Evolutionary conservation across 441 rosid genomes (phyloP).

Genomic region (Gossypium gossypioides): DNA sequence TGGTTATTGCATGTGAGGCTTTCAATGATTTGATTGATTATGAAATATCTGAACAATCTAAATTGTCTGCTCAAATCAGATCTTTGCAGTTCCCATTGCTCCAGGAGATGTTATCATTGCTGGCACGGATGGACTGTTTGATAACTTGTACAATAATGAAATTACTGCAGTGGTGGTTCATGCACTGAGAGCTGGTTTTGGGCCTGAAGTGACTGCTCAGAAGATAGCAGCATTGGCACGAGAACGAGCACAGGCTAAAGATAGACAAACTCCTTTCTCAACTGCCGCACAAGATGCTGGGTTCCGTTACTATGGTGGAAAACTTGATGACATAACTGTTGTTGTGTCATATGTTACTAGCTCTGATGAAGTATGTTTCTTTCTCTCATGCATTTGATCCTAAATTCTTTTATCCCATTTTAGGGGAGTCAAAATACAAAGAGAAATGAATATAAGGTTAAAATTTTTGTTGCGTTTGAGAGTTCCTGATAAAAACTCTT

Average conservation of each 20-base stretch:
- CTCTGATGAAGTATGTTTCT: slow-evolving; percentile 18
- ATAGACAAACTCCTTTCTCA: slow-evolving; percentile 86
- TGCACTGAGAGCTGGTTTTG: slow-evolving; percentile 62
- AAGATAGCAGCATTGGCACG: slow-evolving; percentile 92
- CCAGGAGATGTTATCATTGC: slow-evolving; percentile 85
- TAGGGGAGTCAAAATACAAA: not conserved
- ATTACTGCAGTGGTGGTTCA: slow-evolving; percentile 78
- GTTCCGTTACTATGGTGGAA: slow-evolving; percentile 83
- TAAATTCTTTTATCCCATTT: not conserved
- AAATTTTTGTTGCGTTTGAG: not conserved
- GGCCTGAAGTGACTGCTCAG: slow-evolving; percentile 83
- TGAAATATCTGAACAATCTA: slow-evolving; percentile 4
- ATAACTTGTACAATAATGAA: slow-evolving; percentile 85
- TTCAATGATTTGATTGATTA: slow-evolving; percentile 15
- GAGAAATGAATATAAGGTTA: not conserved
- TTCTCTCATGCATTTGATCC: not conserved
- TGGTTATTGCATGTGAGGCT: not conserved
- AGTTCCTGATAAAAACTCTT: not conserved
- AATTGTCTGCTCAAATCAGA: slow-evolving; percentile 28
- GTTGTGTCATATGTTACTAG: slow-evolving; percentile 71
- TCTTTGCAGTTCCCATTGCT: slow-evolving; percentile 63
- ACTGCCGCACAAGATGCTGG: slow-evolving; percentile 96
- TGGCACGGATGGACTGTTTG: slow-evolving; percentile 91
- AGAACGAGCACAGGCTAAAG: slow-evolving; percentile 67
- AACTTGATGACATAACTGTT: slow-evolving; percentile 93